phyloP scores from a whole-genome alignment of 495 filamentous ascomycete species.

The Lasiosphaeriaceae sp. region DNA sequence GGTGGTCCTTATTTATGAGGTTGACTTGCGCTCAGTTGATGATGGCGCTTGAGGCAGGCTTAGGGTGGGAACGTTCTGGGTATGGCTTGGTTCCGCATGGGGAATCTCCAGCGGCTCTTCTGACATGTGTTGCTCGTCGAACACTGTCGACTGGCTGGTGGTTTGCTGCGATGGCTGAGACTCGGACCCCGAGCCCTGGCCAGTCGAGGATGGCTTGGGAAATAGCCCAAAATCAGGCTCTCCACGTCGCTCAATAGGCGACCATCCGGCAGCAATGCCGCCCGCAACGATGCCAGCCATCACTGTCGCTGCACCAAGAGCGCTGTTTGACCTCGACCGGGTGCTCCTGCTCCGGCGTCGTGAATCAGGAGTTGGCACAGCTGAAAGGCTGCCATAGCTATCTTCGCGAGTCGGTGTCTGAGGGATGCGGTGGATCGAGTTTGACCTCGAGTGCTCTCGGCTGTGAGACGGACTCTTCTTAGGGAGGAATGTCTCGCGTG shows the following conservation, averaged over 20 bases:
- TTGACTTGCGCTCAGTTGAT: slow-evolving; percentile 27
- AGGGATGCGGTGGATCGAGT: slow-evolving; percentile 53
- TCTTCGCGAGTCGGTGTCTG: slow-evolving; percentile 63
- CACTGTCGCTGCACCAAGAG: slow-evolving; percentile 76
- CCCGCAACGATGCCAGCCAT: slow-evolving; percentile 88
- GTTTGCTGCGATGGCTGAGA: slow-evolving; percentile 25
- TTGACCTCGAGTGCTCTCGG: slow-evolving; percentile 60
- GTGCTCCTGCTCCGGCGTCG: slow-evolving; percentile 61
- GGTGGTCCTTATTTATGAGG: background rate
- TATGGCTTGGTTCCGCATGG: slow-evolving; percentile 13
- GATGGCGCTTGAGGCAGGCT: slow-evolving; percentile 38
- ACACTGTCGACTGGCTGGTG: slow-evolving; percentile 16
- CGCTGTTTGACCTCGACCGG: slow-evolving; percentile 83
- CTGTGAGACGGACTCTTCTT: slow-evolving; percentile 66
- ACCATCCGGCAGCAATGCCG: slow-evolving; percentile 80
- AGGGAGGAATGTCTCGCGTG: slow-evolving; percentile 66
- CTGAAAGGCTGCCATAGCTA: slow-evolving; percentile 46
- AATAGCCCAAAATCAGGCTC: slow-evolving; percentile 27
- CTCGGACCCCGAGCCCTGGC: slow-evolving; percentile 8
- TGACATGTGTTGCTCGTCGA: slow-evolving; percentile 24
- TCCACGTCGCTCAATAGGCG: slow-evolving; percentile 62
- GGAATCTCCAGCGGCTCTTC: slow-evolving; percentile 38
- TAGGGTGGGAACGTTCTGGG: slow-evolving; percentile 38
- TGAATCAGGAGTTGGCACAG: slow-evolving; percentile 66
- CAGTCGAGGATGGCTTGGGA: slow-evolving; percentile 10